Evolutionary conservation across 202 grass and related monocot species (phyloP).

Genomic region (Digitaria exilis): DNA sequence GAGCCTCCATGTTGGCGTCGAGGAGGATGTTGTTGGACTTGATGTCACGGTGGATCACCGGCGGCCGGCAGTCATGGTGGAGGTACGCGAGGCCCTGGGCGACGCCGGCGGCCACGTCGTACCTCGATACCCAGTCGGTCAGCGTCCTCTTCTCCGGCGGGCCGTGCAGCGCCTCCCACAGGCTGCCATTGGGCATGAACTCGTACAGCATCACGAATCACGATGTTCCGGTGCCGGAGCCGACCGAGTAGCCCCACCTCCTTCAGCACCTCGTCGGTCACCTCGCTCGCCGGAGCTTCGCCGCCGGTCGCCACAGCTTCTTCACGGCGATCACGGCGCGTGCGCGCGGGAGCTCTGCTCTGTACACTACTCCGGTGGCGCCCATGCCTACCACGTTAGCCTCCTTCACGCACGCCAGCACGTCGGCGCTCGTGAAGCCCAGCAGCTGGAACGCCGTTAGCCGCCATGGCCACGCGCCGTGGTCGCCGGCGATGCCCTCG

Average conservation of each 20-base stretch:
- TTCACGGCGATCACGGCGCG: slow-evolving; percentile 80
- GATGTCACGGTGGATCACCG: slow-evolving; percentile 87
- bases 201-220: slow-evolving; percentile 96
- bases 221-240: slow-evolving; percentile 94
- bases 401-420: slow-evolving; percentile 88
- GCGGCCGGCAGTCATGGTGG: slow-evolving; percentile 88
- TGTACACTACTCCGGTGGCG: slow-evolving; percentile 86
- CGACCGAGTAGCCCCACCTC: slow-evolving; percentile 76
- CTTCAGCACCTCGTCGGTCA: slow-evolving; percentile 56
- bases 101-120: slow-evolving; percentile 77
- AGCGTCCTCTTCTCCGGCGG: slow-evolving; percentile 36
- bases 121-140: slow-evolving; percentile 73
- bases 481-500: slow-evolving; percentile 30
- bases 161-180: slow-evolving; percentile 88
- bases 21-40: slow-evolving; percentile 91
- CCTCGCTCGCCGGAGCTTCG: slow-evolving; percentile 2
- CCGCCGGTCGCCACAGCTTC: slow-evolving; percentile 72
- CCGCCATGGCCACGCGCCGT: slow-evolving; percentile 64
- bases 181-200: slow-evolving; percentile 95
- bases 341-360: slow-evolving; percentile 60
- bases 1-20: slow-evolving; percentile 72
- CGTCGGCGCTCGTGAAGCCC: slow-evolving; percentile 70
- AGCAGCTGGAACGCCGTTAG: slow-evolving; percentile 86
- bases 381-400: slow-evolving; percentile 94
- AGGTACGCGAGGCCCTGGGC: slow-evolving; percentile 86